A percentile compares a stretch with the other conserved stretches of the same genome.
Conservation (phyloP, 2,329 filamentous ascomycete genomes). For the Nigrospora sphaerica region DNA sequence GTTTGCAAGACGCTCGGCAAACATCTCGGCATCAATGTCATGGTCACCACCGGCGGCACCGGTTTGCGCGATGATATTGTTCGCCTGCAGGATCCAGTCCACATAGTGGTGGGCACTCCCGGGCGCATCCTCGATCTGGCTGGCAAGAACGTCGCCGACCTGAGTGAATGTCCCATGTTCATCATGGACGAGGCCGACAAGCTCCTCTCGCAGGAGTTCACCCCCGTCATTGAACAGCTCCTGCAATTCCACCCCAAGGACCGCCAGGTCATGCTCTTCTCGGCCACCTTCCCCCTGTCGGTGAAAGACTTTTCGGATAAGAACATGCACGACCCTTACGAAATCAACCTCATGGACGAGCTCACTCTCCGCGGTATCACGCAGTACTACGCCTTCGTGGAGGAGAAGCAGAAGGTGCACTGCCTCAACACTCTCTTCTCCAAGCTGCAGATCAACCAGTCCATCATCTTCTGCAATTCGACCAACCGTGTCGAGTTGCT, state of each 20-base stretch:
- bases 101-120: constrained; percentile 95
- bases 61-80: constrained; percentile 95
- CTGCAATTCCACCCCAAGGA: constrained; percentile 94
- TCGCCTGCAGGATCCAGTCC: constrained; percentile 85
- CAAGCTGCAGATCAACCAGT: constrained; percentile 99
- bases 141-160: constrained; percentile 91
- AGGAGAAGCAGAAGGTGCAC: constrained; percentile 99
- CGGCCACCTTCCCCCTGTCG: constrained; percentile 92
- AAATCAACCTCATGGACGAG: constrained; percentile 99
- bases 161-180: constrained; percentile 94
- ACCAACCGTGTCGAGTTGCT: constrained; percentile 96
- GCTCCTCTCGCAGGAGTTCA: constrained; percentile 92
- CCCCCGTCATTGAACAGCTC: constrained; percentile 92
- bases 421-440: constrained; percentile 98
- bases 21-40: constrained; percentile 94
- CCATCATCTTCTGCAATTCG: constrained; percentile 99
- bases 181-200: constrained; percentile 99
- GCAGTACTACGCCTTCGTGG: constrained; percentile 98
- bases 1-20: constrained; percentile 98
- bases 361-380: constrained; percentile 96
- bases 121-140: constrained; percentile 94
- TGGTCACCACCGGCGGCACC: constrained; percentile 97
- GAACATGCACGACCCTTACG: constrained; percentile 93
- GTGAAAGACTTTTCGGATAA: constrained; percentile 98
- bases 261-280: constrained; percentile 98